Evolutionary conservation across 805 yeast genomes (phyloP).

Genomic region (Candida sithepensis): DNA sequence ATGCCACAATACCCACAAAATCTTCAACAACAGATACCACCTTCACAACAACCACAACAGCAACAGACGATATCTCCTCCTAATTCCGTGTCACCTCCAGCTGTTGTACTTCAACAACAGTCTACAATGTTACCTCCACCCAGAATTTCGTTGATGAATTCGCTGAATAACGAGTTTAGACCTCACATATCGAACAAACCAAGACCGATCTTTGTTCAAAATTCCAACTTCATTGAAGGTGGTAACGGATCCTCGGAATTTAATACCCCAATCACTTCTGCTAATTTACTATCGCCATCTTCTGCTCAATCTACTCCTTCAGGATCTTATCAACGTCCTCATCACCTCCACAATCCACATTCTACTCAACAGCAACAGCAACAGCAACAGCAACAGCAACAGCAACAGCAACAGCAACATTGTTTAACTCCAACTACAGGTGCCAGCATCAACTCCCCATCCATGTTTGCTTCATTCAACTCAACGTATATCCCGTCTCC

Average conservation of each 20-base stretch:
- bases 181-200: constrained; percentile 30
- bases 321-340: neutral
- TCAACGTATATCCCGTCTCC: constrained; percentile 1
- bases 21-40: neutral
- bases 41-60: constrained; percentile 3
- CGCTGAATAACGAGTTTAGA: constrained; percentile 23
- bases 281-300: constrained; percentile 2
- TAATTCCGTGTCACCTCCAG: constrained; percentile 9
- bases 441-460: constrained; percentile 7
- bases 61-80: constrained; percentile 13
- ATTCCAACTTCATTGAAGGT: constrained; percentile 13
- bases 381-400: too few species aligned
- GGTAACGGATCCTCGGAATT: constrained; percentile 2
- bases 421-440: constrained; percentile 20
- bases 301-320: constrained; percentile 4
- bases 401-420: constrained; percentile 2
- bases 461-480: constrained; percentile 8
- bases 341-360: constrained; percentile 3
- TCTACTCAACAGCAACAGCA: too few species aligned
- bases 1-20: neutral
- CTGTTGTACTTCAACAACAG: constrained; percentile 18
- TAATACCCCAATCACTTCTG: constrained; percentile 10
- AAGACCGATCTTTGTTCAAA: constrained; percentile 27
- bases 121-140: constrained; percentile 31
- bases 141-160: constrained; percentile 16